Conservation (phyloP, 768 basidiomycete species). For the Suillus tomentosus region DNA sequence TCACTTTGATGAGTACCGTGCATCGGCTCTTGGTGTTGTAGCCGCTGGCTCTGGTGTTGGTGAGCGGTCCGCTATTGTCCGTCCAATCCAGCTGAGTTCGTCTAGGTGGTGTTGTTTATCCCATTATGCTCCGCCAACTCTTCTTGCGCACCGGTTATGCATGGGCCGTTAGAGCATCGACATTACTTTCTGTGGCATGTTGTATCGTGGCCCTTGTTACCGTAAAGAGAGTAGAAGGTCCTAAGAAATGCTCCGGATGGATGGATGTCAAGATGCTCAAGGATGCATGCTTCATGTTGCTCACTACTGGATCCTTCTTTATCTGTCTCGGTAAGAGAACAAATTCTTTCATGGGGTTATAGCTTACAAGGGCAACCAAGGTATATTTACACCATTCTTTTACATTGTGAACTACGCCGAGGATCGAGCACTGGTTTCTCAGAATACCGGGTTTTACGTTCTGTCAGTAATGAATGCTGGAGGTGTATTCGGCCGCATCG, state of each 20-base stretch:
- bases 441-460: conserved; percentile 50
- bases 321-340: conserved; percentile 57
- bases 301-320: conserved; percentile 55
- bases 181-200: conserved; percentile 49
- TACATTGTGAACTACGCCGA: conserved; percentile 65
- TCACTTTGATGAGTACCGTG: conserved; percentile 63
- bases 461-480: conserved; percentile 72
- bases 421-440: conserved; percentile 39
- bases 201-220: conserved; percentile 49
- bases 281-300: conserved; percentile 54
- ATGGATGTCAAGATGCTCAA: conserved; percentile 36
- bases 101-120: conserved; percentile 69
- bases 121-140: conserved; percentile 61
- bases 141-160: conserved; percentile 58
- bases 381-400: conserved; percentile 72
- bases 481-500: conserved; percentile 62
- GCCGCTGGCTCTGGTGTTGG: conserved; percentile 71
- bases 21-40: conserved; percentile 71
- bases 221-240: conserved; percentile 36
- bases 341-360: background rate
- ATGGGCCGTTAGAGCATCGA: conserved; percentile 63
- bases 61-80: conserved; percentile 24
- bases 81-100: conserved; percentile 23
- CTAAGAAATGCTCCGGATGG: conserved; percentile 20
- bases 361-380: conserved; percentile 33